These are phyloP conservation scores for Chaetomium cochliodes DNA, from an alignment of 495 filamentous ascomycete species.

Conservation along the genomic window DNA sequence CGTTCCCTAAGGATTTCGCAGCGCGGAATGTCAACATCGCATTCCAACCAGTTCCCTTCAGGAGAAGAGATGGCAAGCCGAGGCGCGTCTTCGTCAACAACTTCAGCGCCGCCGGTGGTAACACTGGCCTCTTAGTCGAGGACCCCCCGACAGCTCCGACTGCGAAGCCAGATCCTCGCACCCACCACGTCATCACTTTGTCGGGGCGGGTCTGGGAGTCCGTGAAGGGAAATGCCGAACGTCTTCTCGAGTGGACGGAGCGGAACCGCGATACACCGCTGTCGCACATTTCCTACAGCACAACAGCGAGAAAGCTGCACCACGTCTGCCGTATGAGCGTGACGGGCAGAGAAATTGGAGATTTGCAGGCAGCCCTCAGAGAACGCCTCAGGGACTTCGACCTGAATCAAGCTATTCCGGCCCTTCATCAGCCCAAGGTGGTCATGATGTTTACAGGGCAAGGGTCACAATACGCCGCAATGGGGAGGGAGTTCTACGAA, in stretches of 20 bases:
- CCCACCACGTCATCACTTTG: slow-evolving; percentile 54
- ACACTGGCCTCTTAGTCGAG: slow-evolving; percentile 63
- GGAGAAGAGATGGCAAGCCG: slow-evolving; percentile 57
- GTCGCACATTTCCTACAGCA: slow-evolving; percentile 69
- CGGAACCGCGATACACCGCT: slow-evolving; percentile 53
- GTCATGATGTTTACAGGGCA: slow-evolving; percentile 72
- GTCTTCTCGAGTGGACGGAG: slow-evolving; percentile 54
- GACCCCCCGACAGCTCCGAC: slow-evolving; percentile 45
- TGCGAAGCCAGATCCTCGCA: slow-evolving; percentile 47
- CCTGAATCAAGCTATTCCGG: slow-evolving; percentile 34
- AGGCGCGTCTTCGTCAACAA: slow-evolving; percentile 68
- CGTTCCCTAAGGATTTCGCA: slow-evolving; percentile 70
- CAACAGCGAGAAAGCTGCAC: slow-evolving; percentile 81
- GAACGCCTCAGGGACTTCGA: slow-evolving; percentile 45
- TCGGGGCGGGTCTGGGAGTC: slow-evolving; percentile 59
- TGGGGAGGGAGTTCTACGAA: slow-evolving; percentile 70
- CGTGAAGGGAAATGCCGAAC: slow-evolving; percentile 53
- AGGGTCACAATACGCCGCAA: slow-evolving; percentile 62
- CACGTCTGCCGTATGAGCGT: slow-evolving; percentile 70
- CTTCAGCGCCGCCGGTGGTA: slow-evolving; percentile 68
- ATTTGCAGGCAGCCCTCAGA: slow-evolving; percentile 44
- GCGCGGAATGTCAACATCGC: slow-evolving; percentile 72
- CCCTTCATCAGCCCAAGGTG: slow-evolving; percentile 52
- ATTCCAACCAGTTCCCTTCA: slow-evolving; percentile 61
- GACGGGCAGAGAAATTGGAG: slow-evolving; percentile 50